Base-by-base conservation (phyloP, 768 basidiomycete species). In the Lyophyllum shimeji region DNA sequence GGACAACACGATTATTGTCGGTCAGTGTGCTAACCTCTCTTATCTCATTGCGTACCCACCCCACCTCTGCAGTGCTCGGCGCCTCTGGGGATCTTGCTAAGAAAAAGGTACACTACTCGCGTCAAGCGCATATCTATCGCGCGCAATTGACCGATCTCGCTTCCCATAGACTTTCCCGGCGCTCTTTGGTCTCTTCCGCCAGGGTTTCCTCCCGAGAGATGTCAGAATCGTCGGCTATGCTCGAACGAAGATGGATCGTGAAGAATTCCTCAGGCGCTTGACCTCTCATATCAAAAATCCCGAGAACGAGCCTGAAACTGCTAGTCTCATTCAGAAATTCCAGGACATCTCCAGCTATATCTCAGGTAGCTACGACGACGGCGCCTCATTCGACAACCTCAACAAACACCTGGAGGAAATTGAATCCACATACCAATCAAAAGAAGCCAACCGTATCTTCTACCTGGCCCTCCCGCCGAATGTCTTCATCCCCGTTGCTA, bases 61-160 rank as follows among this genome's bases (percentile, higher is more conserved):
- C 50, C 31, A 34, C 46, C 34, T 43, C 50, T 52, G 9, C 67
- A 94, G 95, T 98, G 52, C 84, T 95, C 58, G 96, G 96, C 54
- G 96, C 96, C 2, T 95, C 93, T 53, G 96, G 96, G 39, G 96
- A 99, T 79, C 81, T 99, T 45, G 96, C 96, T 60, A 96, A 97
- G 88, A 99, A 99, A 79, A 99, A 99, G 84, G 95, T 85, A 47
- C 46, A 68, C 53, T 50, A 40, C 29, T 42, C 45, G 43, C 20
- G 21, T 15, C 31, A n/a, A 53, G 42, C 29, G 23, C n/a, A 1
- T 34, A 29, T 29, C 29, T 15, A 24, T 62, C 18, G 48, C 46
- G 34, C 46, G 39, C 60, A 34, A 45, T 40, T 60, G 8, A 53
- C 29, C 53, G 54, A 50, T 52, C n/a, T 29, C 9, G 56, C 56